Evolutionary conservation across 768 basidiomycete genomes (phyloP).

Genomic region (Agrocybe praecox): DNA sequence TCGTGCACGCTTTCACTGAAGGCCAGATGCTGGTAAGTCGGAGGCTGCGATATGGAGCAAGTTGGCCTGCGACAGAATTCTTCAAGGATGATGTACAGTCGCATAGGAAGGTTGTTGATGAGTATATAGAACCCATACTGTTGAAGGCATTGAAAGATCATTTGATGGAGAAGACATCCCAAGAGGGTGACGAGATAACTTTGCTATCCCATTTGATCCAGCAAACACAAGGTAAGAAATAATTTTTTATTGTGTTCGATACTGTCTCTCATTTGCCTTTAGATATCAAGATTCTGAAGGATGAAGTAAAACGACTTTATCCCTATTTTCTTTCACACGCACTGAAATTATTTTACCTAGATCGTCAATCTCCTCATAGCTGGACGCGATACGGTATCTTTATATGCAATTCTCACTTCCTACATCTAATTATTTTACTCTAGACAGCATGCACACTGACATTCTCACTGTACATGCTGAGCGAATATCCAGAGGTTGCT

Average conservation of each 20-base stretch:
- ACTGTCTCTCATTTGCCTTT: background rate
- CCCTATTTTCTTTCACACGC: background rate
- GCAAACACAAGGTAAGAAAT: constrained; percentile 36
- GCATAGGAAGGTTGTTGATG: constrained; percentile 40
- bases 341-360: constrained; percentile 4
- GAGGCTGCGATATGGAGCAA: constrained; percentile 36
- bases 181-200: constrained; percentile 1
- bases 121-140: constrained; percentile 16
- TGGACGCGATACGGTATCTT: constrained; percentile 53
- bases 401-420: background rate
- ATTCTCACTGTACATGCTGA: constrained; percentile 44
- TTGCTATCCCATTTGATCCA: constrained; percentile 15
- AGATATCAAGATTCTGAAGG: constrained; percentile 39
- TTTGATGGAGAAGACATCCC: constrained; percentile 1
- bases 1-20: constrained; percentile 49
- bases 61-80: constrained; percentile 57
- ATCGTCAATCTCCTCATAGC: constrained; percentile 55
- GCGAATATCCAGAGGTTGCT: constrained; percentile 42
- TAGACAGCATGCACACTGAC: constrained; percentile 45
- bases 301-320: constrained; percentile 24
- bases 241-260: background rate
- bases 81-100: constrained; percentile 41
- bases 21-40: constrained; percentile 39
- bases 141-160: constrained; percentile 12
- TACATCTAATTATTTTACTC: background rate